Base-by-base conservation (phyloP, 164 flowering plant species). In the Sextonia rubra region DNA sequence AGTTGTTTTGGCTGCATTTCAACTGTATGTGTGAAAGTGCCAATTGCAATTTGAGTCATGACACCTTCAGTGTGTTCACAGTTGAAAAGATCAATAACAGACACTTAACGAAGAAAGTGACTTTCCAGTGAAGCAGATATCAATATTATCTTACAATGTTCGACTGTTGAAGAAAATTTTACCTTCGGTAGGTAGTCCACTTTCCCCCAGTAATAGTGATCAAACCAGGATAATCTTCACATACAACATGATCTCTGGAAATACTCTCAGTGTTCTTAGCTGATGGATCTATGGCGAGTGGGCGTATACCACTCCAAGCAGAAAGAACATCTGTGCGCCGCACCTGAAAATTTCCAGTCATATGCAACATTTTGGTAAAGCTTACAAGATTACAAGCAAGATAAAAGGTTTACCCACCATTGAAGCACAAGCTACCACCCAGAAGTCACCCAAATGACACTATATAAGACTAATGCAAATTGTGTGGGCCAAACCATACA, bases 301-400 rank as follows among this genome's bases (percentile, higher is more conserved):
- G 99, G 25, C 99, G 97, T 75, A 96, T 93, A 65, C 99, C 99
- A 89, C 99, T 96, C 98, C 99, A 96, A 60, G 99, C 98, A 74
- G 99, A 93, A 69, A 93, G 96, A 79, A 96, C 97, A 90, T 96
- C 99, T 37, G 82, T 74, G 12, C 99, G 94, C 8, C 99, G 83
- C 49, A 93, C 99, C 99, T 96, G 72, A 25, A 76, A 69, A 70
- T 68, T 64, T 37, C n/a, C 47, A 32, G 48, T 64, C 73, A 75
- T 29, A 64, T 23, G 58, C 4, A 55, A 56, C 44, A 23, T 32
- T 11, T n/a, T 2, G 25, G 22, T 20, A n/a, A 12, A 29, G 32
- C 24, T 66, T 22, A 32, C 55, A 66, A 22, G 44, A 66, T 23
- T n/a, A 3, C 30, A 37, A 44, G 12, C 26, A 66, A 37, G 44